phyloP scores from a whole-genome alignment of 2,329 filamentous ascomycete species.

The Emydomyces testavorans region DNA sequence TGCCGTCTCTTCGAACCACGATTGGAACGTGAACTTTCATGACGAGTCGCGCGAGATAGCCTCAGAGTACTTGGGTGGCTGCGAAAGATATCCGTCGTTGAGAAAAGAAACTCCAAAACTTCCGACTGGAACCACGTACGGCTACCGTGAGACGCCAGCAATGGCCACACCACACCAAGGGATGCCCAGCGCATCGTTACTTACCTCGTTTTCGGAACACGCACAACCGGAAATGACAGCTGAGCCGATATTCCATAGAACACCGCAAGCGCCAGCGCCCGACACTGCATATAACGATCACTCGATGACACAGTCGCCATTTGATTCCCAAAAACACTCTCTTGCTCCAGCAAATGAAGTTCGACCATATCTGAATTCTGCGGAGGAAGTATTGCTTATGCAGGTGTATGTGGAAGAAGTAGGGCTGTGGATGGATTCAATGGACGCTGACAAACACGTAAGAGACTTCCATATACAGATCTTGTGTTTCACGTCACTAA shows the following conservation, averaged over 20 bases:
- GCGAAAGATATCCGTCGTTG: constrained; percentile 56
- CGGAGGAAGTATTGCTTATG: constrained; percentile 78
- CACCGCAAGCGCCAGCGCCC: constrained; percentile 19
- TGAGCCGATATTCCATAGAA: constrained; percentile 23
- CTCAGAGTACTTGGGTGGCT: constrained; percentile 74
- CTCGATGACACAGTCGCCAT: constrained; percentile 27
- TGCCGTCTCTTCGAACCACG: constrained; percentile 46
- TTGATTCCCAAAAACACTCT: constrained; percentile 29
- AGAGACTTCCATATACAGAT: constrained; percentile 19
- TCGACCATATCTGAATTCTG: constrained; percentile 55
- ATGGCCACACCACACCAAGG: constrained; percentile 16
- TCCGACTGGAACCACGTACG: neutral
- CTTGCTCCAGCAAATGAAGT: constrained; percentile 35
- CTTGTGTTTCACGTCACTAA: constrained; percentile 14
- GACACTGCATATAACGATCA: constrained; percentile 24
- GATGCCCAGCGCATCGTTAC: constrained; percentile 33
- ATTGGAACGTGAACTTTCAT: constrained; percentile 65
- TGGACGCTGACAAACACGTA: constrained; percentile 70
- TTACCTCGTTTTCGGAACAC: constrained; percentile 37
- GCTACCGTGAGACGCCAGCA: constrained; percentile 1
- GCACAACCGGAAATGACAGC: constrained; percentile 25
- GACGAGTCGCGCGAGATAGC: constrained; percentile 87
- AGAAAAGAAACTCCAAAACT: constrained; percentile 29
- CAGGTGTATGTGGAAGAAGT: constrained; percentile 87
- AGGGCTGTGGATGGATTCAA: constrained; percentile 84